Percentiles rank a stretch among this genome's conserved stretches.
Evolutionary conservation across 2,329 filamentous ascomycete species (phyloP).

Genomic region (Elsinoe necatrix): DNA sequence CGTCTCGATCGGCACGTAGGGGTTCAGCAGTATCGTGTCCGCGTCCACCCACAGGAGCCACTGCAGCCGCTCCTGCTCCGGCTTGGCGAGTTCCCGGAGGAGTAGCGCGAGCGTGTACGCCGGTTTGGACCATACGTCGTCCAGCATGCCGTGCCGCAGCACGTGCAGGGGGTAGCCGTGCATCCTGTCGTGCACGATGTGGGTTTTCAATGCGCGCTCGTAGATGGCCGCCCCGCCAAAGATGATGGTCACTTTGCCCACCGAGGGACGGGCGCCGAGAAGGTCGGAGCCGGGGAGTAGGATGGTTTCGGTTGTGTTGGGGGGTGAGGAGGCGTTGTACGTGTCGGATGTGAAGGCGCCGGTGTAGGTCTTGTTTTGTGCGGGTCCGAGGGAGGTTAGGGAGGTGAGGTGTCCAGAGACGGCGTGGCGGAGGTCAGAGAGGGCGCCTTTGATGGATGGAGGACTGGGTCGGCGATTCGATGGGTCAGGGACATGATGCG

Average conservation of each 20-base stretch:
- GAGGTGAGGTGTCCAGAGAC: constrained; percentile 27
- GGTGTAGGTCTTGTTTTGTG: constrained; percentile 1
- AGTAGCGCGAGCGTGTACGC: constrained; percentile 37
- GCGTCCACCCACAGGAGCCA: constrained; percentile 40
- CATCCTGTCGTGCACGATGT: constrained; percentile 33
- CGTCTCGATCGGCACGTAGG: constrained; percentile 33
- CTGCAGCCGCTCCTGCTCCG: constrained; percentile 32
- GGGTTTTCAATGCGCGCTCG: constrained; percentile 35
- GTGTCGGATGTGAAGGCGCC: constrained; percentile 6
- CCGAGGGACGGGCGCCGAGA: constrained; percentile 26
- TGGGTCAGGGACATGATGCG: neutral
- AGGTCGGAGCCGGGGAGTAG: constrained; percentile 18
- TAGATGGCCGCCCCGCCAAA: constrained; percentile 34
- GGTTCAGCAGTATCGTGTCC: constrained; percentile 39
- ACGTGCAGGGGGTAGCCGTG: constrained; percentile 38
- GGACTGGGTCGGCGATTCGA: constrained; percentile 11
- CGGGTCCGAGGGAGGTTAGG: constrained; percentile 20
- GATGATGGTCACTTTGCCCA: constrained; percentile 35
- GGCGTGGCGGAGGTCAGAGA: constrained; percentile 28
- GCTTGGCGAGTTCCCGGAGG: constrained; percentile 33
- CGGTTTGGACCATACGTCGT: constrained; percentile 39
- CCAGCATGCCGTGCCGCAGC: constrained; percentile 34
- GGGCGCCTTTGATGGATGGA: constrained; percentile 27
- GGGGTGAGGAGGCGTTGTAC: constrained; percentile 7
- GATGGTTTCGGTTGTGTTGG: constrained; percentile 10